Evolutionary conservation across 2,329 filamentous ascomycete species (phyloP).

Genomic region (Fusarium sp.): DNA sequence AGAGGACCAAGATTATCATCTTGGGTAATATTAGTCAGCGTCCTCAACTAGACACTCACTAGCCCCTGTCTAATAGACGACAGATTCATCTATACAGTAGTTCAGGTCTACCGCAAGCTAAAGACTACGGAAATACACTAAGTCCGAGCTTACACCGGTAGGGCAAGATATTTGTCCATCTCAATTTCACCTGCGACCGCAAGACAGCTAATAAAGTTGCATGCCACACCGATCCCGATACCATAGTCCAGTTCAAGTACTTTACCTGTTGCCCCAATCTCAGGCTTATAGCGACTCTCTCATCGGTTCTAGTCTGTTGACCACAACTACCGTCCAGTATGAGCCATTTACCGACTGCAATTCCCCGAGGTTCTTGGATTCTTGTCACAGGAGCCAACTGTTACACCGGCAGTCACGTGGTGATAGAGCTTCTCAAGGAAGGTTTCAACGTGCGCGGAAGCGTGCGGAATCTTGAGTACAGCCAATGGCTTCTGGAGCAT

Average conservation of each 20-base stretch:
- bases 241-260: not conserved
- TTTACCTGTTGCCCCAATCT: no score
- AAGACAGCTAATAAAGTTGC: not conserved
- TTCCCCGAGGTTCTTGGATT: constrained; percentile 37
- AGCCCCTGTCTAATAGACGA: constrained; percentile 12
- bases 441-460: constrained; percentile 39
- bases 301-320: no score
- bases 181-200: not conserved
- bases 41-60: no score
- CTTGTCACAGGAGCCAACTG: constrained; percentile 40
- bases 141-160: not conserved
- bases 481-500: constrained; percentile 35
- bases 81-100: constrained; percentile 14
- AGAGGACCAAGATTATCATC: no score
- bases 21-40: no score
- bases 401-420: constrained; percentile 37
- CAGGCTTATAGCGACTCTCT: accelerated
- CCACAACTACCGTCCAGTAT: not conserved
- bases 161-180: constrained; percentile 7
- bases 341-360: constrained; percentile 25
- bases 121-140: constrained; percentile 6
- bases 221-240: not conserved
- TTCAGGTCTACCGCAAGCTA: constrained; percentile 26
- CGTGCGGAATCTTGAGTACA: constrained; percentile 28
- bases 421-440: constrained; percentile 32